These are phyloP conservation scores for Pleurotus eryngii DNA, from an alignment of 768 basidiomycete species.

Conservation along the genomic window DNA sequence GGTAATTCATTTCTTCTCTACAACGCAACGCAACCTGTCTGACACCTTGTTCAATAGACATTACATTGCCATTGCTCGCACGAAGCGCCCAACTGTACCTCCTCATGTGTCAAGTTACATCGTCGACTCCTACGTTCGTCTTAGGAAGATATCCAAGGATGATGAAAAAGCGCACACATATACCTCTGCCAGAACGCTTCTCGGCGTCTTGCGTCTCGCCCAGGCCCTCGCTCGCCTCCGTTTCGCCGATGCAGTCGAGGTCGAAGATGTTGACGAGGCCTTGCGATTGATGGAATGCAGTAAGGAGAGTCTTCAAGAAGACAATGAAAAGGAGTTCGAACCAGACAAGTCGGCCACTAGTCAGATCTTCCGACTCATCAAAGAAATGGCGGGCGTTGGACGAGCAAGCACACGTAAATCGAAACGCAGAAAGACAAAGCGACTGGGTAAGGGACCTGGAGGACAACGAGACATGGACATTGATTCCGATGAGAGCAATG, in stretches of 20 bases:
- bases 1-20: slow-evolving; percentile 38
- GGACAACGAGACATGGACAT: slow-evolving; percentile 68
- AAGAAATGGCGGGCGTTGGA: slow-evolving; percentile 64
- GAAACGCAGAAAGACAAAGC: slow-evolving; percentile 42
- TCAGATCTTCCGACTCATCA: slow-evolving; percentile 89
- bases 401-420: slow-evolving; percentile 24
- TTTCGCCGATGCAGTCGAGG: slow-evolving; percentile 75
- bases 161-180: slow-evolving; percentile 92
- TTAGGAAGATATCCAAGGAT: slow-evolving; percentile 90
- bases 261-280: slow-evolving; percentile 93
- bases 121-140: slow-evolving; percentile 91
- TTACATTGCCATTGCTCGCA: slow-evolving; percentile 91
- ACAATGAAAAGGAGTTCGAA: slow-evolving; percentile 65
- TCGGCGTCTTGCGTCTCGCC: slow-evolving; percentile 90
- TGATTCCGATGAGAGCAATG: slow-evolving; percentile 67
- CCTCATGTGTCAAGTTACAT: slow-evolving; percentile 86
- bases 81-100: slow-evolving; percentile 87
- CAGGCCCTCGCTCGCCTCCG: slow-evolving; percentile 94
- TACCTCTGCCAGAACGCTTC: slow-evolving; percentile 92
- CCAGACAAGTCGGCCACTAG: slow-evolving; percentile 76
- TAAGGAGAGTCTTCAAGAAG: slow-evolving; percentile 87
- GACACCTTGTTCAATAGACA: slow-evolving; percentile 48
- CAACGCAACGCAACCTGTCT: neutral
- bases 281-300: slow-evolving; percentile 95
- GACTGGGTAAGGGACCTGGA: slow-evolving; percentile 66